Percentiles rank a stretch among this genome's conserved stretches.
Evolutionary conservation across 441 rosid species (phyloP).

Genomic region (Isatis lusitanica): DNA sequence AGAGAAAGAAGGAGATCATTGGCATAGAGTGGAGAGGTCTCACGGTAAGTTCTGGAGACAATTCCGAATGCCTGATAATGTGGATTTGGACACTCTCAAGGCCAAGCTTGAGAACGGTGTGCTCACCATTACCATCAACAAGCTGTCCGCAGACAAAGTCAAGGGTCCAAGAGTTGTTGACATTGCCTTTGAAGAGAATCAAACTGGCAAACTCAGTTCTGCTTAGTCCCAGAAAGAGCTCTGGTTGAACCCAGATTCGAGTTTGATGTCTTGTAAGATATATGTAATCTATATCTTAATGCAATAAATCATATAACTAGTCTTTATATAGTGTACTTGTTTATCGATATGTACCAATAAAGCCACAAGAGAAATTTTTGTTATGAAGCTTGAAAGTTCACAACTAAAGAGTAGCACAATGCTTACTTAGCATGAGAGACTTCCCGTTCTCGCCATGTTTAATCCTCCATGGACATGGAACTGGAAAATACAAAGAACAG

Average conservation of each 20-base stretch:
- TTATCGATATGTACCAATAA: not conserved
- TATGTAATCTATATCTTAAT: not conserved
- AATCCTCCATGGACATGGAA: not conserved
- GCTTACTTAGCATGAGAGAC: not conserved
- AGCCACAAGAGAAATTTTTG: not conserved
- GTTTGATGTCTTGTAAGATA: not conserved
- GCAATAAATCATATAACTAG: constrained; percentile 2
- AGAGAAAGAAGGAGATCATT: constrained; percentile 63
- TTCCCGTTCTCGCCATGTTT: not conserved
- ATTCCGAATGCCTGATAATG: constrained; percentile 69
- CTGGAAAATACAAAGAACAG: not conserved
- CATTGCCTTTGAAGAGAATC: constrained; percentile 47
- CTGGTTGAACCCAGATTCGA: not conserved
- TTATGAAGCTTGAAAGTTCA: not conserved
- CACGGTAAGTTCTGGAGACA: constrained; percentile 81
- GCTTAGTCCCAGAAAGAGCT: constrained; percentile 43
- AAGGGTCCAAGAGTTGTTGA: constrained; percentile 59
- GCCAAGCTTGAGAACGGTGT: constrained; percentile 79
- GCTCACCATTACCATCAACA: constrained; percentile 49
- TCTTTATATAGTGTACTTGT: not conserved
- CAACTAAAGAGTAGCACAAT: not conserved
- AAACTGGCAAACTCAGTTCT: constrained; percentile 33
- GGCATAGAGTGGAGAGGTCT: constrained; percentile 76
- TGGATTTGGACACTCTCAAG: constrained; percentile 55
- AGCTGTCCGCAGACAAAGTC: constrained; percentile 58